A percentile compares a stretch with the other conserved stretches of the same genome.
phyloP scores from a whole-genome alignment of 306 rosid genomes.

The Vicia sativa region DNA sequence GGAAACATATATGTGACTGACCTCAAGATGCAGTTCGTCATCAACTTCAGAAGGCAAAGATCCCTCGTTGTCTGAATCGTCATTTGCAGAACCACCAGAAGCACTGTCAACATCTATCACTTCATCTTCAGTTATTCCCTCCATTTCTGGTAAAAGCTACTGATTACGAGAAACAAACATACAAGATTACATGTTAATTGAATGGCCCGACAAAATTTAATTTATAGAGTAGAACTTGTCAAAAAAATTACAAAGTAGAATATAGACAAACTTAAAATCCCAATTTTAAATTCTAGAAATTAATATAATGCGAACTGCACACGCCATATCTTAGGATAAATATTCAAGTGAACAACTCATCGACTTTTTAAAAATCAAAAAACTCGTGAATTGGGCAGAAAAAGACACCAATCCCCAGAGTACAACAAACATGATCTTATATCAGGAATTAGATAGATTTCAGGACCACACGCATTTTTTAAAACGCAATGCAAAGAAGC shows the following conservation, averaged over 20 bases:
- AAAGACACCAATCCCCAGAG: background rate
- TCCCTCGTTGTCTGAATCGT: slow-evolving; percentile 67
- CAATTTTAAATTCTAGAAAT: background rate
- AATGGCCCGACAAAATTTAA: background rate
- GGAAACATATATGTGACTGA: slow-evolving; percentile 37
- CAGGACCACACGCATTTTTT: background rate
- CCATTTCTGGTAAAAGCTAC: slow-evolving; percentile 56
- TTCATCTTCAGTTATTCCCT: slow-evolving; percentile 58
- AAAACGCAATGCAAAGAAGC: background rate
- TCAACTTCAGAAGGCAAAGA: slow-evolving; percentile 65
- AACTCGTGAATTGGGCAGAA: background rate
- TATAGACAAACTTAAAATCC: slow-evolving; percentile 6
- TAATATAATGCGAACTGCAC: slow-evolving; percentile 12
- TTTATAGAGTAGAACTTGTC: slow-evolving; percentile 2
- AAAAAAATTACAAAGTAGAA: slow-evolving; percentile 4
- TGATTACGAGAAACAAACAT: slow-evolving; percentile 21
- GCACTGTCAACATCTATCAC: slow-evolving; percentile 61
- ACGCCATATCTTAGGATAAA: background rate
- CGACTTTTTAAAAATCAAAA: background rate
- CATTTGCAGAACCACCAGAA: slow-evolving; percentile 66
- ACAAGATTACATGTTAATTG: slow-evolving; percentile 6
- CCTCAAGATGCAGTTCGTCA: slow-evolving; percentile 59
- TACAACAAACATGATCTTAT: slow-evolving; percentile 1
- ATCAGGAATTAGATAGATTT: background rate
- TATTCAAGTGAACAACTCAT: background rate